Evolutionary conservation across 2,329 filamentous ascomycete species (phyloP), one percentile per base, ranked within the genome.

Genomic region (Eutypa lata): DNA sequence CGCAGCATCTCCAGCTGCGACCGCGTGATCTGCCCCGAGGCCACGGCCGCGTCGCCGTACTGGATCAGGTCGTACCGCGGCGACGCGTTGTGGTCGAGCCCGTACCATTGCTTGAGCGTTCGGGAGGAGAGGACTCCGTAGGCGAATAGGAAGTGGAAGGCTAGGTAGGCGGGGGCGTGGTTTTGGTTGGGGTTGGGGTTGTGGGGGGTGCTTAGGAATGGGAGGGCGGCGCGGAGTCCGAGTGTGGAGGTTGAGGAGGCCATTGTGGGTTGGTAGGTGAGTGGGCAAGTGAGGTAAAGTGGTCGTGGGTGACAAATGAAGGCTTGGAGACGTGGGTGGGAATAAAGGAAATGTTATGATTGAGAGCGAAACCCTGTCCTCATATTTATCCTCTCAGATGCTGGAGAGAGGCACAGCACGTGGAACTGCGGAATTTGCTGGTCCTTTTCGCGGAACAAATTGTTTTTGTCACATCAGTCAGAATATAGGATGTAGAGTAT

Each of bases 61-160:
- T 74, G 75, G 48, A 52, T 57, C 3, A 79, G 63, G 57, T 79
- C 77, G 53, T 76, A 67, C 21, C 76, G 70, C 0, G 77, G 77
- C 38, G 69, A 72, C 21, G 63, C 68, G 45, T 80, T 73, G 64
- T 79, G 75, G 64, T 79, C 76, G 55, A 78, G 61, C 24, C 71
- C 69, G 61, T 71, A 71, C 51, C 58, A 61, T 53, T 71, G 61
- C 54, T 78, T 79, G 18, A 71, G 63, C 7, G 66, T 65, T n/a
- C 75, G 73, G 1, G 74, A 69, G 35, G 74, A 72, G 26, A 77
- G 65, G 10, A 75, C 18, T 14, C 65, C 67, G 65, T 79, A 78
- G 10, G 75, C 72, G 61, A 68, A 75, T 53, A 75, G 19, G 67
- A 74, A 74, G 56, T 74, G 69, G 60, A 65, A 70, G 57, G 65